Evolutionary conservation across 495 filamentous ascomycete genomes (phyloP), one percentile per base, ranked within the genome.

Genomic region (Poronia punctata): DNA sequence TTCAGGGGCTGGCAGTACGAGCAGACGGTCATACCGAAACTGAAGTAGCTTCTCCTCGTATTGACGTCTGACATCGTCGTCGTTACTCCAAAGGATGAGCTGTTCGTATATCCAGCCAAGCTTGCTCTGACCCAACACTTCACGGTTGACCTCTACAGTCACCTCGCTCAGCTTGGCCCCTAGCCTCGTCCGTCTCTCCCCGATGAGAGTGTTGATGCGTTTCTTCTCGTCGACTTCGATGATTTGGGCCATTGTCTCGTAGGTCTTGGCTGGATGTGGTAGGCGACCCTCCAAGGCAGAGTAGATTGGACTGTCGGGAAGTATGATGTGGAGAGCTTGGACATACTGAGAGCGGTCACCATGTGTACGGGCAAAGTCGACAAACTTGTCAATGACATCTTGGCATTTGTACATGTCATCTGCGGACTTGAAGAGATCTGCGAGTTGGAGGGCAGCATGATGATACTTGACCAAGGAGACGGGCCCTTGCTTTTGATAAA

Each of bases 41-140:
- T 81, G 72, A n/a, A 97, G 60, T 11, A 95, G 66, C 57, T 92
- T 96, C 58, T 94, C 88, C 59, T 97, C 93, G 52, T 89, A 92
- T 24, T 75, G 69, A 27, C 88, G 80, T 26, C 92, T 78, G 18
- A 86, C 59, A 14, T 86, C 83, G 52, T 97, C 92, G 55, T 96
- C 87, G 31, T 76, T 78, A 16, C 80, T 74, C 93, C 92, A 98
- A 53, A 96, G 78, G 42, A 94, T 84, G 26, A 96, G 75, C 28
- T 85, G 71, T 23, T 75, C 74, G 55, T 95, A 98, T 15, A 94
- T 55, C 7, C 74, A 52, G 51, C 85, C 85, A 23, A 98, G 60
- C 38, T 75, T 61, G 61, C 83, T 92, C 26, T 72, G 65, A 23
- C 65, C 67, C 38, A 84, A 75, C 5, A 95, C 80, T 54, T 97